Evolutionary conservation across 352 stramenopile genomes (phyloP), one percentile per base, ranked within the genome.

Genomic region (Phytopythium montanum): DNA sequence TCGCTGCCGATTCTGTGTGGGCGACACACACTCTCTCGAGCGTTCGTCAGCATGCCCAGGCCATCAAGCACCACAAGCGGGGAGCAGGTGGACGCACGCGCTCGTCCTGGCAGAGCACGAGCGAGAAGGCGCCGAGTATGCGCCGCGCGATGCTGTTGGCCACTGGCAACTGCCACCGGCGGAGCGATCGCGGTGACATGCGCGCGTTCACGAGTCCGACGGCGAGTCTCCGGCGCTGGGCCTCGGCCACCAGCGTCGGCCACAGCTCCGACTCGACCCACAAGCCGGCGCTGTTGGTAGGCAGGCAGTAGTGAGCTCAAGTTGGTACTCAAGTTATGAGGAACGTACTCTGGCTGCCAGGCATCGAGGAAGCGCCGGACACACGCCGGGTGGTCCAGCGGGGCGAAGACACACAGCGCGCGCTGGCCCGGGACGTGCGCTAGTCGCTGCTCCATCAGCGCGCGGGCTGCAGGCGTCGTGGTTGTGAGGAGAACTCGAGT

Each of bases 221-320:
- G 48, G 53, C 70, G 51, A 91, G 76, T 61, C 71, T 57, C 48
- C 78, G 68, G 41, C 59, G 67, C 3, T 65, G 28, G 12, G 77
- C 77, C 66, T 90, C 80, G 14, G 61, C 59, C 19, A 93, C 81
- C 26, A 93, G 60, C 25, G 76, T 89, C 6, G 81, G 84, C 84
- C 84, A 93, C n/a, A 93, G 64, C 64, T 93, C 84, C 23, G 84
- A 93, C 65, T 93, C 84, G 53, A 91, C 73, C 81, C 79, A 93
- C 25, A 93, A 64, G 10, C 81, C 84, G 31, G 70, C 79, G 54
- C 84, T 89, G 45, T 14, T 39, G 61, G 59, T 2, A 21, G 21
- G 0, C n/a, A 8, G 39, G 23, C 19, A 46, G 39, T 46, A 18
- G 39, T 46, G 39, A 14, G 39, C 29, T 9, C 29, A 46, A 46